Conservation (phyloP, 176 grass and related monocot genomes). For the Aegilops sharonensis region DNA sequence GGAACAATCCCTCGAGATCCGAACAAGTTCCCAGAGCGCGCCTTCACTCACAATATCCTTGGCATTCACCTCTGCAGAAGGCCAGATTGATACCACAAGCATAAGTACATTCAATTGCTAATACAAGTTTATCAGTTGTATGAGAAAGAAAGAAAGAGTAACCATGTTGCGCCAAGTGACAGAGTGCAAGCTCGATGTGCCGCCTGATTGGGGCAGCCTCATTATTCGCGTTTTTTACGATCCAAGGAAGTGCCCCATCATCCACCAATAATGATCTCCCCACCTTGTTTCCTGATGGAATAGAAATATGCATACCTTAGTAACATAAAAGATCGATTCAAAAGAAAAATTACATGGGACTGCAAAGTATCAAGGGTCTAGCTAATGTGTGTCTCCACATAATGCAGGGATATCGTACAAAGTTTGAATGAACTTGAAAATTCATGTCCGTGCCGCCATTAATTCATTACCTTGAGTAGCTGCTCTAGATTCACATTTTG, state of each 20-base stretch:
- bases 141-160: not conserved
- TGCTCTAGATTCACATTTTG: slow-evolving; percentile 96
- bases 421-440: not conserved
- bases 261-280: slow-evolving; percentile 86
- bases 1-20: slow-evolving; percentile 90
- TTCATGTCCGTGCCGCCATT: not conserved
- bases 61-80: slow-evolving; percentile 76
- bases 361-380: not conserved
- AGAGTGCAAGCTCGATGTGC: slow-evolving; percentile 92
- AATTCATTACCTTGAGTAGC: slow-evolving; percentile 79
- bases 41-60: slow-evolving; percentile 84
- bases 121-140: not conserved
- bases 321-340: not conserved
- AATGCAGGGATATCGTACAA: not conserved
- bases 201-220: slow-evolving; percentile 96
- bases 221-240: slow-evolving; percentile 95
- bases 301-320: slow-evolving; percentile 9
- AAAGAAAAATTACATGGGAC: not conserved
- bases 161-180: slow-evolving; percentile 99
- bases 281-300: slow-evolving; percentile 71
- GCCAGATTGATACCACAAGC: slow-evolving; percentile 14
- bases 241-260: slow-evolving; percentile 94
- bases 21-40: slow-evolving; percentile 95
- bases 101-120: not conserved
- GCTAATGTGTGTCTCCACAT: not conserved